Evolutionary conservation across 305 asterid genomes (phyloP).

Genomic region (Fraxinus platypoda): DNA sequence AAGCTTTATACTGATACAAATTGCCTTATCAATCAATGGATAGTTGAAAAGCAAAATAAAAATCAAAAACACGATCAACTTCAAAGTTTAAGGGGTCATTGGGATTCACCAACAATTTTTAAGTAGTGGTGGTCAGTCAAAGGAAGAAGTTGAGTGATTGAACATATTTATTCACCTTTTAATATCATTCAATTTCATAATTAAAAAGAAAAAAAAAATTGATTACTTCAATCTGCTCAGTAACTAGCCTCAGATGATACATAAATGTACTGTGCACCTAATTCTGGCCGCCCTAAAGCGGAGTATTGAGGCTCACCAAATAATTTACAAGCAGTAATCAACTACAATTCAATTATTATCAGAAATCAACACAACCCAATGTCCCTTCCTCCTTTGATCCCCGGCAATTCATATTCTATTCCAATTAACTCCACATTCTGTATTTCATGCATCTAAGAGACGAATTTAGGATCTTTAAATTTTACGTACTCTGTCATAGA

Average conservation of each 20-base stretch:
- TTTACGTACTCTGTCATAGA: not conserved
- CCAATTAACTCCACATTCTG: not conserved
- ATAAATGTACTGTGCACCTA: not conserved
- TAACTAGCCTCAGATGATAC: not conserved
- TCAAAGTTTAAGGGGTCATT: not conserved
- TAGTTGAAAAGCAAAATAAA: not conserved
- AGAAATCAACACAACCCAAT: not conserved
- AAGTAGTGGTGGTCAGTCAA: not conserved
- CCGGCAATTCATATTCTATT: not conserved
- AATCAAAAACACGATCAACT: not conserved
- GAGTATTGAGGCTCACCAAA: not conserved
- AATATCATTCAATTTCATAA: not conserved
- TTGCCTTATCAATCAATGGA: not conserved
- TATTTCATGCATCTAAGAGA: not conserved
- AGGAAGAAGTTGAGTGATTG: not conserved
- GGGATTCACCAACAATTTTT: not conserved
- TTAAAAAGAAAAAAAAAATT: too few relatives aligned
- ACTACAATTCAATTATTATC: not conserved
- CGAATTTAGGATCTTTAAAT: not conserved
- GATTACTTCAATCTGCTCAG: not conserved
- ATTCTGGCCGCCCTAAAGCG: not conserved
- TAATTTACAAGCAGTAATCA: not conserved
- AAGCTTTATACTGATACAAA: too few relatives aligned
- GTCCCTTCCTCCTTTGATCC: not conserved
- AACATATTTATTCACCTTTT: not conserved